These are phyloP conservation scores for Mycena alexandri DNA, from an alignment of 768 basidiomycete species.

Conservation along the genomic window DNA sequence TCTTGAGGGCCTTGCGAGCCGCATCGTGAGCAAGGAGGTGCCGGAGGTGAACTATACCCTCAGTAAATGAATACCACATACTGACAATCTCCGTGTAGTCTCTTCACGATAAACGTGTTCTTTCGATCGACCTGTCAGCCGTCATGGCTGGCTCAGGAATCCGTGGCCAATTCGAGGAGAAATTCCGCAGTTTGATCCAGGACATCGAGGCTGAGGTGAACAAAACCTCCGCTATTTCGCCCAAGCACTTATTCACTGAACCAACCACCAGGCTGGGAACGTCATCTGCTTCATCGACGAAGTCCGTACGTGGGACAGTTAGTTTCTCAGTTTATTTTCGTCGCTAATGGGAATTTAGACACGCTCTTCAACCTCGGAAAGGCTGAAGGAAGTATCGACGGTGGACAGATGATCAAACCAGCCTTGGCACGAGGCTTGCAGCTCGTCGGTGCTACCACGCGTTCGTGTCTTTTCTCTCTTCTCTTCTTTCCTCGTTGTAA, in stretches of 20 bases:
- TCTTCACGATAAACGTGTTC: slow-evolving; percentile 87
- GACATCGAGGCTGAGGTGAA: slow-evolving; percentile 89
- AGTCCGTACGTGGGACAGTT: slow-evolving; percentile 74
- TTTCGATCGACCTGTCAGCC: slow-evolving; percentile 86
- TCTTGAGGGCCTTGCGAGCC: slow-evolving; percentile 87
- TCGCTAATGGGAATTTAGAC: slow-evolving; percentile 53
- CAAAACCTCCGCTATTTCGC: slow-evolving; percentile 2
- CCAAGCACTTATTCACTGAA: slow-evolving; percentile 17
- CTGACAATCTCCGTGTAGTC: slow-evolving; percentile 60
- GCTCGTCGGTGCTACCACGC: slow-evolving; percentile 92
- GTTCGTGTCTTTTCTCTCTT: slow-evolving; percentile 49
- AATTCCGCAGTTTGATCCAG: slow-evolving; percentile 89
- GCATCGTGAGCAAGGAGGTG: slow-evolving; percentile 91
- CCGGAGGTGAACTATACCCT: slow-evolving; percentile 74
- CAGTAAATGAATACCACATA: background rate
- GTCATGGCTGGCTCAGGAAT: slow-evolving; percentile 93
- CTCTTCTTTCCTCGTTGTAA: background rate
- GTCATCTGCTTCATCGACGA: slow-evolving; percentile 96
- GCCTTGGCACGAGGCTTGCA: slow-evolving; percentile 89
- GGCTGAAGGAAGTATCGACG: slow-evolving; percentile 92
- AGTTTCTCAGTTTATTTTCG: background rate
- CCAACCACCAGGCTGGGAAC: slow-evolving; percentile 64
- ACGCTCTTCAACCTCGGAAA: slow-evolving; percentile 89
- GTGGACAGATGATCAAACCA: slow-evolving; percentile 94
- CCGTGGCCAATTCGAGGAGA: slow-evolving; percentile 93